These are phyloP conservation scores for Blastomyces silverae DNA, from an alignment of 2,329 filamentous ascomycete genomes.

Conservation along the genomic window DNA sequence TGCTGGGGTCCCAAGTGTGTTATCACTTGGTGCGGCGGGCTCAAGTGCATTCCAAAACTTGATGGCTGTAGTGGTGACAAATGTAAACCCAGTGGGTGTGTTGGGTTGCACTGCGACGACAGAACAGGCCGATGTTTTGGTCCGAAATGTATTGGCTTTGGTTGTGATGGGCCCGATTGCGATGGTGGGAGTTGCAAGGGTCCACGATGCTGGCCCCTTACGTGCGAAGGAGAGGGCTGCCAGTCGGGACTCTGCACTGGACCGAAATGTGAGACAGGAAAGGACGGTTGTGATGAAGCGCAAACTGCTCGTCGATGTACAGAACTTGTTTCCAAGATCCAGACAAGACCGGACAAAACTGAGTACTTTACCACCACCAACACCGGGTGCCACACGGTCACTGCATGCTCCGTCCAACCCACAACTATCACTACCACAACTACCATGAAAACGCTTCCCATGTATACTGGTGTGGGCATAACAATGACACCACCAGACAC, in stretches of 20 bases:
- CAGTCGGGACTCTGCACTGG: slow-evolving; percentile 3
- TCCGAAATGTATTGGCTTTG: slow-evolving; percentile 8
- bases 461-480: background rate
- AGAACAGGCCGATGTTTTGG: slow-evolving; percentile 2
- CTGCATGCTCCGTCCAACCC: slow-evolving; percentile 1
- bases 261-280: slow-evolving; percentile 4
- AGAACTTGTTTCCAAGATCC: slow-evolving; percentile 3
- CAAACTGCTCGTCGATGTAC: slow-evolving; percentile 9
- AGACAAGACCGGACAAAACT: background rate
- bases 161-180: slow-evolving; percentile 9
- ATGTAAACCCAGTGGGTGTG: slow-evolving; percentile 5
- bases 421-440: slow-evolving; percentile 11
- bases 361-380: background rate
- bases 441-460: background rate
- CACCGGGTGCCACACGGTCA: background rate
- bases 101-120: background rate
- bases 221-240: slow-evolving; percentile 2
- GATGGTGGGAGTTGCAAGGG: slow-evolving; percentile 10
- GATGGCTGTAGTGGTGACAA: background rate
- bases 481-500: background rate
- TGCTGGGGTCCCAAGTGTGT: slow-evolving; percentile 1
- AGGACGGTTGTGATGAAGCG: background rate
- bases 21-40: background rate
- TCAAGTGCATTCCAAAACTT: background rate
- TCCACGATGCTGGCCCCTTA: background rate